A percentile compares a stretch with the other conserved stretches of the same genome.
Evolutionary conservation across 2,329 filamentous ascomycete genomes (phyloP).

Genomic region (Beauveria varroae): DNA sequence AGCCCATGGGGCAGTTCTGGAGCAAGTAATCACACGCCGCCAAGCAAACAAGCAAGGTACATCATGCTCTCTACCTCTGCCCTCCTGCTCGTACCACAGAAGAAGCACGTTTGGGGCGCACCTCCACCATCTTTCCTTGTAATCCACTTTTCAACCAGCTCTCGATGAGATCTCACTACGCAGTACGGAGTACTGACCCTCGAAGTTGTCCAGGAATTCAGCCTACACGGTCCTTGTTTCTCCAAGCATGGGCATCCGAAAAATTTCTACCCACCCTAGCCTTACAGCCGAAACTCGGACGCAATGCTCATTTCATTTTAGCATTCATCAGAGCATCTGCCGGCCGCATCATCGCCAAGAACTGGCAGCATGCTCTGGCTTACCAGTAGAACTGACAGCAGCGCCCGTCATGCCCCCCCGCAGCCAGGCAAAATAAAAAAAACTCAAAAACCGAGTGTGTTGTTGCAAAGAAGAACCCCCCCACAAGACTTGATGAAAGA

Average conservation of each 20-base stretch:
- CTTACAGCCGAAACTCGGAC: neutral
- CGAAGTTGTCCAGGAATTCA: neutral
- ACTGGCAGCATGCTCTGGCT: neutral
- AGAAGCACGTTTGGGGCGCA: slow-evolving; percentile 2
- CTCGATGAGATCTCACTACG: slow-evolving; percentile 7
- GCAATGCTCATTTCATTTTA: neutral
- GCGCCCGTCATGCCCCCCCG: neutral
- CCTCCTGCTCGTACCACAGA: neutral
- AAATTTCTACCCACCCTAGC: neutral
- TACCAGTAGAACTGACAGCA: neutral
- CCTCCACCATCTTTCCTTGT: neutral
- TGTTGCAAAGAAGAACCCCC: neutral
- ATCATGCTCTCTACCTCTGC: neutral
- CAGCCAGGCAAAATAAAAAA: neutral
- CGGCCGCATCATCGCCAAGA: neutral
- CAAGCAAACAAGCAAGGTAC: slow-evolving; percentile 1
- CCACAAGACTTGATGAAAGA: neutral
- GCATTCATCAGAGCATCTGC: neutral
- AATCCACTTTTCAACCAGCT: slow-evolving; percentile 3
- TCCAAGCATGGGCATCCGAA: neutral
- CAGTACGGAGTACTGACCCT: neutral
- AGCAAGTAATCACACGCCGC: slow-evolving; percentile 3
- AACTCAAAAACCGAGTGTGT: too few relatives aligned
- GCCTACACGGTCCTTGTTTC: neutral
- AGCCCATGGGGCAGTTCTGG: slow-evolving; percentile 1